These are phyloP conservation scores for Cyphellophora attinorum DNA, from an alignment of 2,329 filamentous ascomycete genomes.

Conservation along the genomic window DNA sequence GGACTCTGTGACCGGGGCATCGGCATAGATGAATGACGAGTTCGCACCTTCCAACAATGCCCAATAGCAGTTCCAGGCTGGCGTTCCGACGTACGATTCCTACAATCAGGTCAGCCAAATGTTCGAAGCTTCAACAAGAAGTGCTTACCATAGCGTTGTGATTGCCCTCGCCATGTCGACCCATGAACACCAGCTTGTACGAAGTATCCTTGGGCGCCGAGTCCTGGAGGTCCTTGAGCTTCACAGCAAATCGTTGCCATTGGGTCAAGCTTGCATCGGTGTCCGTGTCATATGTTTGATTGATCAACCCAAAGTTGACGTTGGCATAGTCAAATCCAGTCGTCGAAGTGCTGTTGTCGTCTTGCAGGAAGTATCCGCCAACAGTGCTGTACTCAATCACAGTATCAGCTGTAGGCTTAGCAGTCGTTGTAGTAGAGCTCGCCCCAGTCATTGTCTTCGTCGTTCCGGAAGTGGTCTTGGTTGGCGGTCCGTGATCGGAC, in stretches of 20 bases:
- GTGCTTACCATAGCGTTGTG: conserved; percentile 56
- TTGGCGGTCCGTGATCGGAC: too few relatives aligned
- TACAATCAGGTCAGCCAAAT: too few relatives aligned
- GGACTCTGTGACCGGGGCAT: conserved; percentile 45
- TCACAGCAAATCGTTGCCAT: conserved; percentile 45
- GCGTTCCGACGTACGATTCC: conserved; percentile 48
- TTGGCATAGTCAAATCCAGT: conserved; percentile 37
- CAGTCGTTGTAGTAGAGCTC: too few relatives aligned
- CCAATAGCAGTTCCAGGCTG: conserved; percentile 55
- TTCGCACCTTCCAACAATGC: conserved; percentile 46
- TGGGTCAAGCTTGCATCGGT: conserved; percentile 33
- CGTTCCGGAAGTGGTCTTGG: too few relatives aligned
- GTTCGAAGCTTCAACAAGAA: too few relatives aligned
- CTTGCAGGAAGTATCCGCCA: conserved; percentile 41
- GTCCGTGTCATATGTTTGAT: conserved; percentile 34
- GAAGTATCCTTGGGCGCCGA: conserved; percentile 26
- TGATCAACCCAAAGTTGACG: conserved; percentile 41
- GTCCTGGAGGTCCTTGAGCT: conserved; percentile 38
- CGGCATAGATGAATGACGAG: conserved; percentile 43
- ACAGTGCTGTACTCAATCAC: conserved; percentile 28
- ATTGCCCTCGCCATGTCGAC: conserved; percentile 51
- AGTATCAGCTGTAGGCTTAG: neutral
- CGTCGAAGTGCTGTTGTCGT: conserved; percentile 38
- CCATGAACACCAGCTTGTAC: conserved; percentile 49
- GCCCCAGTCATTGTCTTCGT: too few relatives aligned